These are phyloP conservation scores for Aureobasidium vineae DNA, from an alignment of 2,329 filamentous ascomycete genomes.

Conservation along the genomic window DNA sequence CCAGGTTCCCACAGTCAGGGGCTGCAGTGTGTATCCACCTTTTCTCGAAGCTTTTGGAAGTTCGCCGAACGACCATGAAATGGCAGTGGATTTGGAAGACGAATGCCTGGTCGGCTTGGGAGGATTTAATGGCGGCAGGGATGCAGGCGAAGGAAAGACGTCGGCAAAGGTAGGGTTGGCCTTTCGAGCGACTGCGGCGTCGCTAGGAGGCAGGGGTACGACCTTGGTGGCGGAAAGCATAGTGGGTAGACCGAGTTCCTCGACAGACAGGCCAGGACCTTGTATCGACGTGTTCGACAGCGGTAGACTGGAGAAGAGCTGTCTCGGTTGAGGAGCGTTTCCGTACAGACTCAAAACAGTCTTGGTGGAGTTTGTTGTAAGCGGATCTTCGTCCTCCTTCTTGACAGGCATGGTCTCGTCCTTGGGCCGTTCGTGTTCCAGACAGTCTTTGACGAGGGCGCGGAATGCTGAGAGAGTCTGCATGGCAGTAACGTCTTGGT, in stretches of 20 bases:
- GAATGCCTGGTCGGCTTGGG: conserved; percentile 66
- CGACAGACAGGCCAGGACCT: conserved; percentile 48
- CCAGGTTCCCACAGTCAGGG: conserved; percentile 66
- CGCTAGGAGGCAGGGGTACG: conserved; percentile 51
- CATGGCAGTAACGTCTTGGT: conserved; percentile 41
- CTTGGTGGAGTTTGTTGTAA: conserved; percentile 43
- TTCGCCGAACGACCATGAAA: conserved; percentile 54
- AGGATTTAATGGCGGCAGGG: conserved; percentile 65
- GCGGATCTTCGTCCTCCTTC: conserved; percentile 6
- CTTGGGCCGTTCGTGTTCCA: conserved; percentile 33
- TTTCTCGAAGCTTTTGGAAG: conserved; percentile 47
- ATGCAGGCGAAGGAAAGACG: conserved; percentile 66
- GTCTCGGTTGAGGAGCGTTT: conserved; percentile 68
- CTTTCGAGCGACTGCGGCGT: conserved; percentile 50
- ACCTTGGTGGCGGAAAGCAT: conserved; percentile 70
- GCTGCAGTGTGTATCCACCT: conserved; percentile 63
- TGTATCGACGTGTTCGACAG: conserved; percentile 39
- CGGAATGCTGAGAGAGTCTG: conserved; percentile 36
- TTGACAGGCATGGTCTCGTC: conserved; percentile 12
- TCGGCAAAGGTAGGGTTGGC: conserved; percentile 67
- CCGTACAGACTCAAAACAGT: conserved; percentile 74
- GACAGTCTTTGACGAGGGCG: conserved; percentile 33
- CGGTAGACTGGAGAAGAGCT: conserved; percentile 84
- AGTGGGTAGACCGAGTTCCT: conserved; percentile 67
- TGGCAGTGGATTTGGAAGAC: conserved; percentile 56